phyloP scores from a whole-genome alignment of 2,329 filamentous ascomycete genomes.

The Botrytis galanthina region DNA sequence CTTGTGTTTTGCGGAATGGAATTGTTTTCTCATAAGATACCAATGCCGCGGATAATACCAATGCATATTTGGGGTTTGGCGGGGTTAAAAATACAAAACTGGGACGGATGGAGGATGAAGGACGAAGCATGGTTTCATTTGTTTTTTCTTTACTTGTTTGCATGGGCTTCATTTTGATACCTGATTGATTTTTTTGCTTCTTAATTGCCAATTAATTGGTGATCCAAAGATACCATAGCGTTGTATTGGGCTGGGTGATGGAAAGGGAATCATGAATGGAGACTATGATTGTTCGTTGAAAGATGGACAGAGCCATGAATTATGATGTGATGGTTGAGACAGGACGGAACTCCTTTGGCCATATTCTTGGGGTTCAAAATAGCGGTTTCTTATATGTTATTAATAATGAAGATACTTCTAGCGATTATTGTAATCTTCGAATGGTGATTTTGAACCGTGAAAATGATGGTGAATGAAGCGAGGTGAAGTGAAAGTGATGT shows the following conservation, averaged over 20 bases:
- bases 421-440: not conserved
- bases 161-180: constrained; percentile 4
- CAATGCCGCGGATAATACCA: constrained; percentile 23
- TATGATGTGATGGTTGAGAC: constrained; percentile 6
- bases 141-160: constrained; percentile 8
- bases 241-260: not conserved
- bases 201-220: constrained; percentile 10
- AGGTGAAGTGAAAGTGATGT: too few species aligned
- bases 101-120: not conserved
- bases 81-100: constrained; percentile 3
- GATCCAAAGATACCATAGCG: constrained; percentile 1
- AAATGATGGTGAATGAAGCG: not conserved
- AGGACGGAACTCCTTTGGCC: not conserved
- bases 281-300: not conserved
- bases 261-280: not conserved
- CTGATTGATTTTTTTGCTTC: constrained; percentile 7
- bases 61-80: constrained; percentile 12
- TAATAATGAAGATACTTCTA: not conserved
- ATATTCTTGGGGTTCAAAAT: not conserved
- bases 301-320: constrained; percentile 5
- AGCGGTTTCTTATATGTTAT: not conserved
- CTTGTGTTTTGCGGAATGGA: constrained; percentile 12
- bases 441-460: not conserved
- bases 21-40: constrained; percentile 23
- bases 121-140: constrained; percentile 15